A percentile compares a stretch with the other conserved stretches of the same genome.
Evolutionary conservation across 1,284 basidiomycete genomes (phyloP).

Genomic region (Ceratorhiza oryzae-sativae): DNA sequence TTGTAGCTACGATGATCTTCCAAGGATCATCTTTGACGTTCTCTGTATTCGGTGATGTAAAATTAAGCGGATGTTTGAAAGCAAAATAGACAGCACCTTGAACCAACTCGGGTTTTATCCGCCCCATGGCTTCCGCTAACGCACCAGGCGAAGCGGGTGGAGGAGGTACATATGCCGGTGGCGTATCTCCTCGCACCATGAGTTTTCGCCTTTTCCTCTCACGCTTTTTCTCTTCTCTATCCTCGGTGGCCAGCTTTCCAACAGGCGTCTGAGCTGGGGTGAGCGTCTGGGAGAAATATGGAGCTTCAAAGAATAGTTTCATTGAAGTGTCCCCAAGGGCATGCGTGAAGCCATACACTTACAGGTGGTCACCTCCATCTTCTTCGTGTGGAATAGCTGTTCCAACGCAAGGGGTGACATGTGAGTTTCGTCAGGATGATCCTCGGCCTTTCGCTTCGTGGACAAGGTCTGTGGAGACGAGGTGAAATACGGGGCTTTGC

Average conservation of each 20-base stretch:
- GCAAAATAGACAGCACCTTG: constrained; percentile 15
- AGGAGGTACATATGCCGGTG: background rate
- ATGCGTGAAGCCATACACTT: background rate
- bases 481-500: constrained; percentile 21
- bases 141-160: constrained; percentile 15
- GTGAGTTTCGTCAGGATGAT: background rate
- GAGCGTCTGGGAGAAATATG: constrained; percentile 12
- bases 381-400: background rate
- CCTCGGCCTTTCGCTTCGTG: background rate
- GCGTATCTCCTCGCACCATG: background rate
- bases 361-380: constrained; percentile 4
- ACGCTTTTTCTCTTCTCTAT: background rate
- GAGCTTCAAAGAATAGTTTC: background rate
- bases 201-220: constrained; percentile 8
- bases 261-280: background rate
- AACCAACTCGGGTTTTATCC: constrained; percentile 9
- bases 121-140: constrained; percentile 1
- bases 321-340: background rate
- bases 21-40: constrained; percentile 59
- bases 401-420: background rate
- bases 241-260: background rate
- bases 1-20: constrained; percentile 63
- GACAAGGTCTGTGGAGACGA: background rate
- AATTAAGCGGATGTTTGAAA: background rate
- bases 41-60: constrained; percentile 51